Conservation (phyloP, 331 rosid species). For the Erythrophleum ivorense region DNA sequence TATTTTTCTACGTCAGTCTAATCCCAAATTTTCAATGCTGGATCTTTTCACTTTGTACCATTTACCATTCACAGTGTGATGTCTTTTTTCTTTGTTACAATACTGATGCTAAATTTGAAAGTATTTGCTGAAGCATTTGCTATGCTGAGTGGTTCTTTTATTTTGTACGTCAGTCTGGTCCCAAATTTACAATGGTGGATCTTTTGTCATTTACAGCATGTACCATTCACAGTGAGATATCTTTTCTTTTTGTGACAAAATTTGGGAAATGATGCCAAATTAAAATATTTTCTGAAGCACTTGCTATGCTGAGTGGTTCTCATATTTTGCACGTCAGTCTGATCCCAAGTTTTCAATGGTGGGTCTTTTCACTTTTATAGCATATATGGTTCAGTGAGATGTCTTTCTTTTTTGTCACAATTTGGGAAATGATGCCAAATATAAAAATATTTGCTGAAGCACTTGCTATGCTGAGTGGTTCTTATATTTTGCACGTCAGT, state of each 20-base stretch:
- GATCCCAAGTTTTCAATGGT: background rate
- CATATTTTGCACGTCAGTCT: slow-evolving; percentile 19
- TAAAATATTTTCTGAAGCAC: background rate
- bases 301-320: background rate
- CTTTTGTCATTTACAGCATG: background rate
- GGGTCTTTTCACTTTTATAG: background rate
- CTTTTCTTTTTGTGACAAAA: background rate
- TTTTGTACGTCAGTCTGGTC: background rate
- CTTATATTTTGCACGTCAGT: slow-evolving; percentile 9
- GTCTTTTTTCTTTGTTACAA: background rate
- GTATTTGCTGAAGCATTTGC: too few species aligned
- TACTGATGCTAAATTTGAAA: too few species aligned
- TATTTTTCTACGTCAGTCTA: slow-evolving; percentile 25
- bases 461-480: slow-evolving; percentile 14
- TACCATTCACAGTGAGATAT: background rate
- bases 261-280: slow-evolving; percentile 15
- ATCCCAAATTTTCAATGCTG: background rate
- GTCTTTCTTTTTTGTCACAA: background rate
- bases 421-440: slow-evolving; percentile 20
- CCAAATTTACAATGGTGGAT: background rate
- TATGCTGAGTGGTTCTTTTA: background rate
- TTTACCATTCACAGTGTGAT: background rate
- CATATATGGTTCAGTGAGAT: background rate
- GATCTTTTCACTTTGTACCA: background rate
- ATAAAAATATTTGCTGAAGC: slow-evolving; percentile 8